Conservation (phyloP, 2,329 filamentous ascomycete genomes). For the Ploettnerulaceae sp. region DNA sequence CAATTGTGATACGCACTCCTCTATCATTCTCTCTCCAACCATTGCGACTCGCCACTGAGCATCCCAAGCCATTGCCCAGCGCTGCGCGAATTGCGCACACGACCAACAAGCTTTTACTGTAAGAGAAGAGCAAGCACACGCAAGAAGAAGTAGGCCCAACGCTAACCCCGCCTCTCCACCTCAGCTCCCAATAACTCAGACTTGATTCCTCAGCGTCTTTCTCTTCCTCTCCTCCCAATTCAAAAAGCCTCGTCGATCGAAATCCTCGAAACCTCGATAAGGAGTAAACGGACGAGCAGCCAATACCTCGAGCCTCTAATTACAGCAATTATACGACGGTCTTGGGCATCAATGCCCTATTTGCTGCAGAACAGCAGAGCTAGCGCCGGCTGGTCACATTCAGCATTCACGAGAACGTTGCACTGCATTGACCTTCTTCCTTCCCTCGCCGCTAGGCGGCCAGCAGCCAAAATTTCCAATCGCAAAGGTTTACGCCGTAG, state of each 20-base stretch:
- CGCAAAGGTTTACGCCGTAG: constrained; percentile 14
- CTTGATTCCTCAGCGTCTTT: constrained; percentile 13
- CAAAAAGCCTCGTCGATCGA: constrained; percentile 1
- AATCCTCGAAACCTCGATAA: constrained; percentile 1
- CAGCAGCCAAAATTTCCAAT: constrained; percentile 12
- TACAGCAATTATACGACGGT: constrained; percentile 7
- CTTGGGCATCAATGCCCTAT: constrained; percentile 31
- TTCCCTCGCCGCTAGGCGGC: background rate
- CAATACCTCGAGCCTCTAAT: constrained; percentile 14
- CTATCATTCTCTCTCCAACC: constrained; percentile 3
- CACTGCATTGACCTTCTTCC: constrained; percentile 18
- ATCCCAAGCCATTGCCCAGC: background rate
- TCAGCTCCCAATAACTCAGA: constrained; percentile 15
- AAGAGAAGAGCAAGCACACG: background rate
- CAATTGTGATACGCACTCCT: constrained; percentile 11
- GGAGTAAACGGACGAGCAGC: constrained; percentile 6
- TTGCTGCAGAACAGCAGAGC: constrained; percentile 17
- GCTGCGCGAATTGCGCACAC: constrained; percentile 11
- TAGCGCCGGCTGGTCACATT: constrained; percentile 30
- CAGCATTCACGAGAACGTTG: constrained; percentile 15
- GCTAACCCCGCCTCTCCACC: constrained; percentile 19
- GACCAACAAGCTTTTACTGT: constrained; percentile 3
- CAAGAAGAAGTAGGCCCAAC: constrained; percentile 4
- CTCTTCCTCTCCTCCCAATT: background rate
- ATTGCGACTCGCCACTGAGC: constrained; percentile 1